phyloP scores from a whole-genome alignment of 805 yeast species.

The Kazachstania viticola region DNA sequence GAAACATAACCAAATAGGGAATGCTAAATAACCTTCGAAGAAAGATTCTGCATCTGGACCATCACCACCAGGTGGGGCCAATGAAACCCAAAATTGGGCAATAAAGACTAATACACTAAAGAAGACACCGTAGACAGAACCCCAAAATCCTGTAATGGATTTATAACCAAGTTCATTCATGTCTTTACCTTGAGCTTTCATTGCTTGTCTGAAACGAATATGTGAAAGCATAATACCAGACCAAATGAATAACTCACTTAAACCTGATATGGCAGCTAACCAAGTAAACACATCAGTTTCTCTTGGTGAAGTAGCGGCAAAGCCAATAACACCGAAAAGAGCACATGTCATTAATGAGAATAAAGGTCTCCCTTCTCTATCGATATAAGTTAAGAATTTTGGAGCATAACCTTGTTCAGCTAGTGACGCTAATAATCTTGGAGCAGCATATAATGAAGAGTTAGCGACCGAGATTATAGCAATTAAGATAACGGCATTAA shows the following conservation, averaged over 20 bases:
- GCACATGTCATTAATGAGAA: constrained; percentile 41
- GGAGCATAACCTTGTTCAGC: constrained; percentile 68
- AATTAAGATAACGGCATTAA: constrained; percentile 62
- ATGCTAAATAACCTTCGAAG: constrained; percentile 43
- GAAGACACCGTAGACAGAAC: constrained; percentile 39
- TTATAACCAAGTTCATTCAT: constrained; percentile 37
- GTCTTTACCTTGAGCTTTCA: constrained; percentile 38
- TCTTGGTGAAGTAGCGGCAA: constrained; percentile 42
- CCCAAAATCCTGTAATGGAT: constrained; percentile 38
- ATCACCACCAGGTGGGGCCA: constrained; percentile 39
- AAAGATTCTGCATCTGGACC: constrained; percentile 31
- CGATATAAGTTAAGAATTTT: constrained; percentile 37
- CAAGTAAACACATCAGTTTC: constrained; percentile 46
- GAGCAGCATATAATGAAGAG: constrained; percentile 62
- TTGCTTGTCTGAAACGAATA: constrained; percentile 43
- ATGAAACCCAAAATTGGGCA: constrained; percentile 55
- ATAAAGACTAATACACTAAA: constrained; percentile 38
- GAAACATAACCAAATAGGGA: constrained; percentile 31
- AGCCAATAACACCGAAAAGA: constrained; percentile 45
- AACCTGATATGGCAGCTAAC: constrained; percentile 47
- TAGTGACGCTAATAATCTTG: constrained; percentile 56
- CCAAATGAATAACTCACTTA: constrained; percentile 52
- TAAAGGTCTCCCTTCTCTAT: constrained; percentile 48
- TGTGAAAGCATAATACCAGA: constrained; percentile 40
- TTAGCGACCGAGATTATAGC: constrained; percentile 71